Conservation (phyloP, 1,284 basidiomycete species). For the Sutorius eximius region DNA sequence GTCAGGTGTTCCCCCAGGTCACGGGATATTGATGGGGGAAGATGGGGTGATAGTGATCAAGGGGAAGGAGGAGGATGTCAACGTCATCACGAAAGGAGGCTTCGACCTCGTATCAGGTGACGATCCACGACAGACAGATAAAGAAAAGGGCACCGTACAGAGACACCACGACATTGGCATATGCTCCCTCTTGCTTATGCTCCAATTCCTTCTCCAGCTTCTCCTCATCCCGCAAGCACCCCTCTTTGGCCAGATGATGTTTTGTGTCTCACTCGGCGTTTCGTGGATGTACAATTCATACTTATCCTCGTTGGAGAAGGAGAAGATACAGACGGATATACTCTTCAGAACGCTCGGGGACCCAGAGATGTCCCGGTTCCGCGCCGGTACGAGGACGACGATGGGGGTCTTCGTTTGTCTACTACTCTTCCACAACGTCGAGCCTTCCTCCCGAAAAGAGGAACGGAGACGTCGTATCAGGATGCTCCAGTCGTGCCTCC, state of each 20-base stretch:
- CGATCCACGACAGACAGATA: background rate
- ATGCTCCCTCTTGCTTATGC: slow-evolving; percentile 23
- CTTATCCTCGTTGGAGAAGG: slow-evolving; percentile 29
- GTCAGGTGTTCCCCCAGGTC: slow-evolving; percentile 19
- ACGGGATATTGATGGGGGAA: slow-evolving; percentile 18
- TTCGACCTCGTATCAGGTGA: slow-evolving; percentile 19
- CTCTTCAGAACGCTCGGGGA: slow-evolving; percentile 14
- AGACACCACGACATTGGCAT: slow-evolving; percentile 21
- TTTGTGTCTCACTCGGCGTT: slow-evolving; percentile 25
- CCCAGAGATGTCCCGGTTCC: slow-evolving; percentile 13
- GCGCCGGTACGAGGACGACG: slow-evolving; percentile 13
- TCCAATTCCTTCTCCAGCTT: slow-evolving; percentile 29
- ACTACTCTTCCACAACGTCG: slow-evolving; percentile 16
- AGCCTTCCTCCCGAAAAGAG: background rate
- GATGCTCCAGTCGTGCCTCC: slow-evolving; percentile 15
- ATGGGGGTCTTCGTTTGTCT: slow-evolving; percentile 21
- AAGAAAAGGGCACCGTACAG: background rate
- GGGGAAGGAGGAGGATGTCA: slow-evolving; percentile 31
- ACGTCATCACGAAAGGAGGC: slow-evolving; percentile 28
- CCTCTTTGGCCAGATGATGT: slow-evolving; percentile 32
- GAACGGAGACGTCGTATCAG: background rate
- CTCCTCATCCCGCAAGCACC: slow-evolving; percentile 30
- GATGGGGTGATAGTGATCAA: slow-evolving; percentile 24
- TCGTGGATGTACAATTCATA: slow-evolving; percentile 33
- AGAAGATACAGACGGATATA: slow-evolving; percentile 26